Evolutionary conservation across 306 rosid species (phyloP), one percentile per base, ranked within the genome.

Genomic region (Mimosa bimucronata): DNA sequence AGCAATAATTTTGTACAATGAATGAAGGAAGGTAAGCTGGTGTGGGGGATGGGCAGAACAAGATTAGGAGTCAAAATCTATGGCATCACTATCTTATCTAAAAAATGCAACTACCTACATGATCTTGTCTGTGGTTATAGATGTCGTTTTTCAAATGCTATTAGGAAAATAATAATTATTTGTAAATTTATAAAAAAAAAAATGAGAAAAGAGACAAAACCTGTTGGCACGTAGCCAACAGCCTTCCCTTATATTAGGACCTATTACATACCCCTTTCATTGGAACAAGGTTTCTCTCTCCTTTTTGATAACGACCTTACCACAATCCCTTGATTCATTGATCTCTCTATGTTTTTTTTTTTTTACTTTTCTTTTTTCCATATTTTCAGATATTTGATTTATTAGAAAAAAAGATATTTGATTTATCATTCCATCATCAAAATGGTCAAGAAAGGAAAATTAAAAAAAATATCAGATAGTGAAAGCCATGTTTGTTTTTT

Each of bases 191-290:
- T 64, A 38, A 3, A 53, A 58, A 67, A 19, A 9, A 15, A 52
- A 18, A 52, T 52, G 3, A 2, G 13, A 23, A 11, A 11, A 46
- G 73, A 80, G 85, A 40, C 69, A 80, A 77, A 80, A 58, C 80
- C 76, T 87, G 90, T 79, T 87, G 90, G 57, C 88, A 50, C 65
- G 60, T 60, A 81, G 73, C 88, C 90, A 84, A 79, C 90, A 84
- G 73, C 65, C 58, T 68, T 87, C 83, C 82, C 77, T 62, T 66
- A 81, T 55, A 71, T 38, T 12, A 25, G 83, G 83, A 79, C 83
- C 19, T 57, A 0, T 23, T 21, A 55, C 19, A 13, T 28, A 13
- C n/a, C n/a, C 23, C 44, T 38, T 25, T 10, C 16, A 1, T 26
- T 58, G 66, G 34, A 58, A 58, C 34, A 58, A 25, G 31, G 66